Evolutionary conservation across 179 eudicot species (phyloP).

Genomic region (Dionaea muscipula): DNA sequence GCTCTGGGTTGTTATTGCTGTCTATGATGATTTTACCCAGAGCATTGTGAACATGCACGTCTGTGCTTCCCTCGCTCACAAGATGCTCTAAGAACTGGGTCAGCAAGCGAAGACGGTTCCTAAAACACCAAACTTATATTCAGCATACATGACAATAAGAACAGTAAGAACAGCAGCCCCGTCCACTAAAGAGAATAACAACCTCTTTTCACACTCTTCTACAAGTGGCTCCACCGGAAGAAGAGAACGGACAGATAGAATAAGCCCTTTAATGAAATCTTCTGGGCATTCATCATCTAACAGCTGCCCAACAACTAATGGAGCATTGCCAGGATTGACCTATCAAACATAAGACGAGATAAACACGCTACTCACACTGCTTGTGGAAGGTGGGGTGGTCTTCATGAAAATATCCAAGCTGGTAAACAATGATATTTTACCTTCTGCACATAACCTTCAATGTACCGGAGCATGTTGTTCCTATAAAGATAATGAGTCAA

Average conservation of each 20-base stretch:
- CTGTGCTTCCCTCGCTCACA: constrained; percentile 45
- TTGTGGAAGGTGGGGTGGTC: background rate
- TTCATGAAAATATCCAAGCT: background rate
- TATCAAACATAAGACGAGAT: constrained; percentile 3
- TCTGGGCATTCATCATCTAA: constrained; percentile 47
- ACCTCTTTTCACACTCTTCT: constrained; percentile 43
- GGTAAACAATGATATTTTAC: constrained; percentile 7
- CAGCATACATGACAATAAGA: constrained; percentile 2
- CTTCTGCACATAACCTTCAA: constrained; percentile 49
- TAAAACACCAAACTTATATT: constrained; percentile 9
- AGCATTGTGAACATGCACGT: constrained; percentile 50
- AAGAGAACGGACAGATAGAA: constrained; percentile 43
- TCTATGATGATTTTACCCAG: constrained; percentile 46
- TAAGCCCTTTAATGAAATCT: constrained; percentile 42
- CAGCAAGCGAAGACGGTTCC: constrained; percentile 42
- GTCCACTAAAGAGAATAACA: background rate
- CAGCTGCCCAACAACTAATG: constrained; percentile 42
- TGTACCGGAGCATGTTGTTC: constrained; percentile 43
- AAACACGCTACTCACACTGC: background rate
- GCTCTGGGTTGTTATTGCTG: constrained; percentile 44
- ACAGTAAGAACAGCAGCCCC: background rate
- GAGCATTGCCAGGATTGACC: constrained; percentile 46
- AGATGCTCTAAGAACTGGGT: constrained; percentile 47
- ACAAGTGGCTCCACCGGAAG: constrained; percentile 46
- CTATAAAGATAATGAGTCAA: constrained; percentile 37